Evolutionary conservation across 2,329 filamentous ascomycete species (phyloP).

Genomic region (Sarocladium oryzae): DNA sequence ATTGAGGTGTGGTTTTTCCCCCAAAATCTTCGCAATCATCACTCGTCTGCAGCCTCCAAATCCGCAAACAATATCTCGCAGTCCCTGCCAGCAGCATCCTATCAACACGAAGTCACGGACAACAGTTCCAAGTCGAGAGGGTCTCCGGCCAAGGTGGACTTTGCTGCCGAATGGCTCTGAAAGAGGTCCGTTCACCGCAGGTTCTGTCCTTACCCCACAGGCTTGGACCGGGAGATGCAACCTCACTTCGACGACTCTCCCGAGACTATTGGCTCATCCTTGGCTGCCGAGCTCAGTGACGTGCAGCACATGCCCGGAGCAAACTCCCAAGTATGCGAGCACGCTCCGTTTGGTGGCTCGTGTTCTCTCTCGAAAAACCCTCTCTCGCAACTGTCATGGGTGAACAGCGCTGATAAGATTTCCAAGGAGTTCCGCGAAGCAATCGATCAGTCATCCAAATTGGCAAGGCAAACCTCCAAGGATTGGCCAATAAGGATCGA

Average conservation of each 20-base stretch:
- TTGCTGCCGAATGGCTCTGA: not conserved
- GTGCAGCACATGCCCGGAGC: not conserved
- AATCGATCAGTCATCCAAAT: not conserved
- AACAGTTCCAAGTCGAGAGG: not conserved
- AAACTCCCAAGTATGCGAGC: not conserved
- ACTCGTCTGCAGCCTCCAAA: too few species aligned
- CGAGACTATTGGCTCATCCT: not conserved
- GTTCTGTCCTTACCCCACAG: not conserved
- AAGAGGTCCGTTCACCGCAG: not conserved
- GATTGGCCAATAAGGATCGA: too few species aligned
- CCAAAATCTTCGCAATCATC: too few species aligned
- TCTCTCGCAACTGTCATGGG: not conserved
- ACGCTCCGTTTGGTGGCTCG: not conserved
- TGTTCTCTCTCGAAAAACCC: not conserved
- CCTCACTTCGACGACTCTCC: slow-evolving; percentile 1
- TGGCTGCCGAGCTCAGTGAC: not conserved
- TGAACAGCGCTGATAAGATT: not conserved
- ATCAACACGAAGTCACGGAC: too few species aligned
- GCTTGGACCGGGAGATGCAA: not conserved
- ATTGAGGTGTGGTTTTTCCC: too few species aligned
- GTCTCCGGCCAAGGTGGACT: not conserved
- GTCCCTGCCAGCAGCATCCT: too few species aligned
- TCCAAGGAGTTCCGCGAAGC: not conserved
- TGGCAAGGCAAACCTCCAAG: too few species aligned
- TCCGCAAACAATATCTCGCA: too few species aligned